Percentiles rank a stretch among this genome's conserved stretches.
Evolutionary conservation across 2,329 filamentous ascomycete genomes (phyloP).

Genomic region (Alternaria metachromatica): DNA sequence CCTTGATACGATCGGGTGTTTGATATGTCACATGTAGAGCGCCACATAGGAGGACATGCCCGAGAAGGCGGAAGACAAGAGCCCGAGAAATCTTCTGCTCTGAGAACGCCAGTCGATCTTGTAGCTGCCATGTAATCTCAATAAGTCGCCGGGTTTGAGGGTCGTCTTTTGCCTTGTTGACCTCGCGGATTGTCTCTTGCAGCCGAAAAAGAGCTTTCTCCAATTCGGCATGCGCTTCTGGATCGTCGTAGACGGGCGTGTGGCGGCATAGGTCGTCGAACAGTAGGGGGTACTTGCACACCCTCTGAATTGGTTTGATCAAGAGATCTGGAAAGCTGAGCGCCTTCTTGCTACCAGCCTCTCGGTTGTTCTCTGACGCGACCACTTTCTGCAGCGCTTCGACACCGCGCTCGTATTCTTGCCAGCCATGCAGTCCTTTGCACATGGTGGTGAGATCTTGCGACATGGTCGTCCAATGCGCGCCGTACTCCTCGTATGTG

Average conservation of each 20-base stretch:
- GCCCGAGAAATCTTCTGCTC: conserved; percentile 57
- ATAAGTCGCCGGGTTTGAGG: conserved; percentile 71
- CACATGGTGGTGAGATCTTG: conserved; percentile 76
- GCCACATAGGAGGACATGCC: conserved; percentile 81
- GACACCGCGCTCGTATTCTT: conserved; percentile 81
- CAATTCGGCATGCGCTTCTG: conserved; percentile 80
- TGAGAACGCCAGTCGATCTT: conserved; percentile 79
- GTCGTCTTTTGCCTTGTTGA: conserved; percentile 86
- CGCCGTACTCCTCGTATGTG: conserved; percentile 89
- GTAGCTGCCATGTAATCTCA: conserved; percentile 83
- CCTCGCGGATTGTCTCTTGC: conserved; percentile 75
- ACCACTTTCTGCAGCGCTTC: conserved; percentile 81
- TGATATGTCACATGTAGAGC: conserved; percentile 85
- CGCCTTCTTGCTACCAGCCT: conserved; percentile 72
- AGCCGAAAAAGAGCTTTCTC: conserved; percentile 75
- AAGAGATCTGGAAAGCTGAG: conserved; percentile 84
- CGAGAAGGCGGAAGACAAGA: conserved; percentile 74
- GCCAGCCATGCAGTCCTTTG: conserved; percentile 74
- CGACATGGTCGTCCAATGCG: conserved; percentile 85
- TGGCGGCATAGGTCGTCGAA: conserved; percentile 83
- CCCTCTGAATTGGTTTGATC: conserved; percentile 93
- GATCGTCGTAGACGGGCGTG: conserved; percentile 85
- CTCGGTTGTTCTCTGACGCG: conserved; percentile 70
- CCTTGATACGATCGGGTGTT: conserved; percentile 69
- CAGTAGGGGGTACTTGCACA: conserved; percentile 89